phyloP scores from a whole-genome alignment of 495 filamentous ascomycete genomes.

The Bacidia gigantensis region DNA sequence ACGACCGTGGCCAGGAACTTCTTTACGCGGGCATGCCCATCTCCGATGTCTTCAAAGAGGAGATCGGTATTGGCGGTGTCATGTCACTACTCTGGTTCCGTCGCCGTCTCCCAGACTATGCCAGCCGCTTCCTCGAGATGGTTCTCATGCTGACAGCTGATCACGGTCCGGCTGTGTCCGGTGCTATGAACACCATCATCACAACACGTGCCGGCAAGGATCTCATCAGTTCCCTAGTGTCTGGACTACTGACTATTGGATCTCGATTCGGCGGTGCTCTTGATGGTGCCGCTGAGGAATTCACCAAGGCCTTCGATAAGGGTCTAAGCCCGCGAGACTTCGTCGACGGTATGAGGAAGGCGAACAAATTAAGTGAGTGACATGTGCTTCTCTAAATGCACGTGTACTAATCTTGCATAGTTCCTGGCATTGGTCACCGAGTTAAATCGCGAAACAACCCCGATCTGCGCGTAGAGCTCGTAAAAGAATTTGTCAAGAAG shows the following conservation, averaged over 20 bases:
- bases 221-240: conserved; percentile 85
- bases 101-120: conserved; percentile 87
- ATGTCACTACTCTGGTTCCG: conserved; percentile 99
- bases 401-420: conserved; percentile 25
- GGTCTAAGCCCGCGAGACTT: conserved; percentile 96
- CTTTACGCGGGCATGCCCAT: conserved; percentile 99
- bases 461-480: conserved; percentile 96
- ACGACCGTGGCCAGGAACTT: conserved; percentile 98
- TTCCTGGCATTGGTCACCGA: conserved; percentile 96
- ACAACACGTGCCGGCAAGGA: conserved; percentile 98
- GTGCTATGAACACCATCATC: conserved; percentile 99
- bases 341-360: conserved; percentile 95
- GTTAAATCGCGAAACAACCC: conserved; percentile 99
- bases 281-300: conserved; percentile 95
- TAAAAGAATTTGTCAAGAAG: conserved; percentile 96
- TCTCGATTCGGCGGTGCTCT: conserved; percentile 97
- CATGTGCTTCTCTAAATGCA: neutral
- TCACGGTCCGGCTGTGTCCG: conserved; percentile 96
- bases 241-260: conserved; percentile 94
- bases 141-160: conserved; percentile 99
- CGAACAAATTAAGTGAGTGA: conserved; percentile 88
- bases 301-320: conserved; percentile 96
- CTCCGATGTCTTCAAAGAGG: conserved; percentile 96
- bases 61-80: conserved; percentile 97
- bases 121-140: conserved; percentile 99